Conservation (phyloP, 495 filamentous ascomycete species). For the Podospora pseudoanserina region DNA sequence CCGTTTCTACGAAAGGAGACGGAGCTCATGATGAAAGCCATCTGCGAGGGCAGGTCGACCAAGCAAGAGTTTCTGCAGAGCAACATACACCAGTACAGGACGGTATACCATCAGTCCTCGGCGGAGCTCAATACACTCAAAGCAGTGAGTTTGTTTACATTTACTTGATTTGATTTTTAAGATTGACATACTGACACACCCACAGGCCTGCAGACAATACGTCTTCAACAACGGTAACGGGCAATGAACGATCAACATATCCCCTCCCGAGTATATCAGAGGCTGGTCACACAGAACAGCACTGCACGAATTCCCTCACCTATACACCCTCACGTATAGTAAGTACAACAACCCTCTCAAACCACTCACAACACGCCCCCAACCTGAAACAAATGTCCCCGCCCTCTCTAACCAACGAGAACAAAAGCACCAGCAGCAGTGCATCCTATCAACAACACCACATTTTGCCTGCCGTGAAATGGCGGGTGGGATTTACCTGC, state of each 20-base stretch:
- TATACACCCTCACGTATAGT: background rate
- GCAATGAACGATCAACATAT: conserved; percentile 4
- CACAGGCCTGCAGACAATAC: conserved; percentile 48
- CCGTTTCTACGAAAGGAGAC: conserved; percentile 98
- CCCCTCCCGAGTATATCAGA: background rate
- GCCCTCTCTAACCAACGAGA: background rate
- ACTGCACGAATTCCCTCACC: background rate
- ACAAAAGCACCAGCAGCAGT: background rate
- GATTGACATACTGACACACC: conserved; percentile 22
- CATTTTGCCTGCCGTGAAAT: background rate
- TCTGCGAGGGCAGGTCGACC: conserved; percentile 81
- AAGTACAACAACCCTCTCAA: background rate
- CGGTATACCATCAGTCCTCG: conserved; percentile 73
- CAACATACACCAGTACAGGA: conserved; percentile 77
- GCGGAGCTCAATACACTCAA: conserved; percentile 73
- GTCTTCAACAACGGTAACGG: conserved; percentile 33
- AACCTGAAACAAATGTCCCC: background rate
- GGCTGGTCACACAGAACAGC: background rate
- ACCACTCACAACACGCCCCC: background rate
- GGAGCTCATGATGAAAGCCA: conserved; percentile 90
- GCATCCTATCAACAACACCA: background rate
- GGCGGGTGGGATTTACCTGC: background rate
- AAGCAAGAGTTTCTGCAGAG: conserved; percentile 70
- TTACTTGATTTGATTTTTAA: background rate
- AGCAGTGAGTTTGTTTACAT: conserved; percentile 50